Evolutionary conservation across 176 grass and related monocot species (phyloP), one percentile per base, ranked within the genome.

Genomic region (Juncus inflexus): DNA sequence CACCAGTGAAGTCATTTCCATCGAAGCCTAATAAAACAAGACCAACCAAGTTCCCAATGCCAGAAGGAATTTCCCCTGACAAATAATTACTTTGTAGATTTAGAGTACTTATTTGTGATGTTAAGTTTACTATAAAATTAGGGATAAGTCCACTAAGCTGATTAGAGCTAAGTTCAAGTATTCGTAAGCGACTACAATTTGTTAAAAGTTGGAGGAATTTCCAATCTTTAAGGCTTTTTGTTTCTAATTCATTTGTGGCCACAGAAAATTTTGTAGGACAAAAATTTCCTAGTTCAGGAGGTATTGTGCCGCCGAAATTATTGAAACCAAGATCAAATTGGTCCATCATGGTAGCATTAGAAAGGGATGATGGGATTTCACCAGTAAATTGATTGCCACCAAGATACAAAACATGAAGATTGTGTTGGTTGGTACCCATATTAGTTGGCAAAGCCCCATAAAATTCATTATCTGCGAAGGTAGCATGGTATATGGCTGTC

Each of bases 91-190:
- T 0, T 7, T 0, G 3, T 9, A 78, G 5, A 0, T 14, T 5
- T 1, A 78, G 7, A 36, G 1, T 0, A 0, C 40, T 13, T 5
- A 79, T 65, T 0, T 40, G 12, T 0, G 77, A 65, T 28, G 19
- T 28, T 10, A 72, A 62, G 42, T 79, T 79, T 4, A 35, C 58
- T 11, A 79, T n/a, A 15, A 67, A 63, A 6, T 3, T 55, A 0
- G 55, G 76, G 6, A 79, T 11, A 4, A 15, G 4, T 0, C 67
- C 66, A 4, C 37, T 7, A 12, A 79, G 36, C 3, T 0, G 40
- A 35, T 76, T 76, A 0, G 0, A 0, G 0, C 6, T 0, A 2
- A 76, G 0, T 3, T 61, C 19, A 0, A 76, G 9, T 0, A 0
- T 1, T 50, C 28, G 7, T 1, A 76, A 14, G 37, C 55, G 2